phyloP scores from a whole-genome alignment of 352 stramenopile genomes.

The Aphanomyces stellatus region DNA sequence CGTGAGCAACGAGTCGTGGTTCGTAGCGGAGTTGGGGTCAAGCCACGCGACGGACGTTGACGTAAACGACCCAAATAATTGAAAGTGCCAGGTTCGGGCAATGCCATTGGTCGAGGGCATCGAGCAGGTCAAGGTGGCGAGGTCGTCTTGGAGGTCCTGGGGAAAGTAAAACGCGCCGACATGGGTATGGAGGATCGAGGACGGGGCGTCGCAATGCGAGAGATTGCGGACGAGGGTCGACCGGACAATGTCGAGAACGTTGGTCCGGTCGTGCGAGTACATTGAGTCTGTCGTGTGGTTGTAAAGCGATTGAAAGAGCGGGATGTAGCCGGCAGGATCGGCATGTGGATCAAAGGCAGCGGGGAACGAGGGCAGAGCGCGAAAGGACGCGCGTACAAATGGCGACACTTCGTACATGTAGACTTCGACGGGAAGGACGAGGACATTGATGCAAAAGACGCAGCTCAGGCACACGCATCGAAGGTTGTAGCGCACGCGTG shows the following conservation, averaged over 20 bases:
- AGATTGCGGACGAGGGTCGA: background rate
- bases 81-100: background rate
- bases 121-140: background rate
- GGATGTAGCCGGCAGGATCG: no score
- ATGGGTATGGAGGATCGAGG: background rate
- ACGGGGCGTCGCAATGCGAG: background rate
- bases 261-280: background rate
- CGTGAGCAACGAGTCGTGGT: background rate
- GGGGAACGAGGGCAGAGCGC: no score
- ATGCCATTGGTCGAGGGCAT: background rate
- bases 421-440: no score
- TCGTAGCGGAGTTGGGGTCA: background rate
- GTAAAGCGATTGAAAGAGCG: no score
- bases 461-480: no score
- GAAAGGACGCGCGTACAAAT: no score
- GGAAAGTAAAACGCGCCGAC: constrained; percentile 1
- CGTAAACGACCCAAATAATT: background rate
- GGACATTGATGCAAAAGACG: no score
- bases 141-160: background rate
- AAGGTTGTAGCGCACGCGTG: no score
- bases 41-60: background rate
- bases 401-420: no score
- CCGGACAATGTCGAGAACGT: background rate
- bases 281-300: no score
- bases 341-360: no score